A percentile compares a stretch with the other conserved stretches of the same genome.
These are phyloP conservation scores for Syncephalastrum sp. DNA, from an alignment of 371 early-diverging fungal genomes.

Conservation along the genomic window DNA sequence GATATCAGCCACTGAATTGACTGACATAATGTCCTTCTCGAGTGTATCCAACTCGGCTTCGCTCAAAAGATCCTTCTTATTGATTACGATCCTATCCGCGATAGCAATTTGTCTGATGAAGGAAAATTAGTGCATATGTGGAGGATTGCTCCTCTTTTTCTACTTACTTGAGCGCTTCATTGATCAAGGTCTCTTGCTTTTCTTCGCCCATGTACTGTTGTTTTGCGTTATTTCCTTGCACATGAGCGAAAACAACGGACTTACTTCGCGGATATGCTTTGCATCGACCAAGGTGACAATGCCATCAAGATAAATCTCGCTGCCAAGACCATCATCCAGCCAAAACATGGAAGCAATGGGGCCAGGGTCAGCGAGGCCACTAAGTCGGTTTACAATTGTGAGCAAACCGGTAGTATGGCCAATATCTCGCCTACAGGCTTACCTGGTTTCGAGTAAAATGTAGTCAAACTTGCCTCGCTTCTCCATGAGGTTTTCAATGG, in stretches of 20 bases:
- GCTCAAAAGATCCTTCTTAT: constrained; percentile 82
- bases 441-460: constrained; percentile 90
- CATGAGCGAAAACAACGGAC: neutral
- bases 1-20: constrained; percentile 68
- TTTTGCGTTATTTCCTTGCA: neutral
- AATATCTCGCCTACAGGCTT: neutral
- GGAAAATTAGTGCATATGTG: neutral
- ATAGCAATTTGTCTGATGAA: constrained; percentile 84
- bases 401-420: too few relatives aligned
- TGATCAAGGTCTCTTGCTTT: constrained; percentile 56
- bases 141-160: neutral
- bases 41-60: constrained; percentile 45
- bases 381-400: constrained; percentile 1
- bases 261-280: constrained; percentile 67
- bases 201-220: constrained; percentile 52
- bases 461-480: constrained; percentile 92
- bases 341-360: constrained; percentile 96
- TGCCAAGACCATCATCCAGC: constrained; percentile 92
- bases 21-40: constrained; percentile 48
- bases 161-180: constrained; percentile 69
- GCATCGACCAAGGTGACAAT: constrained; percentile 94
- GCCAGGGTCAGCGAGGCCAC: constrained; percentile 82
- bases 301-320: constrained; percentile 89
- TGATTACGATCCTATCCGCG: constrained; percentile 92
- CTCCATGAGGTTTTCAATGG: constrained; percentile 92